Conservation (phyloP, 768 basidiomycete genomes). For the Mycena rosella region DNA sequence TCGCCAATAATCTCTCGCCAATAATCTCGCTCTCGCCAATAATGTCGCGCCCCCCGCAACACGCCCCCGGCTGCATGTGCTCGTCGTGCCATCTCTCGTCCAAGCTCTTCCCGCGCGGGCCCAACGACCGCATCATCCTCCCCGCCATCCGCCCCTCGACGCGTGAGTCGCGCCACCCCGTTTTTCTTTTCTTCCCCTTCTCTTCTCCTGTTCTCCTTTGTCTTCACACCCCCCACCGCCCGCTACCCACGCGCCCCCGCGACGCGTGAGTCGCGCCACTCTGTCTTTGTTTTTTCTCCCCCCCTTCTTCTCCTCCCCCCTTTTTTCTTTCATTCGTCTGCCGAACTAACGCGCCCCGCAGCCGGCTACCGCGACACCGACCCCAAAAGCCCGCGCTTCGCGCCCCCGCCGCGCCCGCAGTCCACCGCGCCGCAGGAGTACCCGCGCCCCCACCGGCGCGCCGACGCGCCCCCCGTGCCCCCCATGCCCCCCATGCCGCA, state of each 20-base stretch:
- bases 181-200: not conserved
- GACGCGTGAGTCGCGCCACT: slow-evolving; percentile 10
- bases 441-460: too few species aligned
- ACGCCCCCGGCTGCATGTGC: slow-evolving; percentile 30
- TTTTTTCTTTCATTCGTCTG: too few species aligned
- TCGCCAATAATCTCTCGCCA: too few species aligned
- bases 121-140: slow-evolving; percentile 35
- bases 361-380: slow-evolving; percentile 20
- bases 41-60: slow-evolving; percentile 24
- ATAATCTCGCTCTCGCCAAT: slow-evolving; percentile 25
- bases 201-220: too few species aligned
- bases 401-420: slow-evolving; percentile 34
- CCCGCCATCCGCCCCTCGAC: slow-evolving; percentile 25
- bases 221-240: slow-evolving; percentile 32
- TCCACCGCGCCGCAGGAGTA: slow-evolving; percentile 36
- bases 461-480: not conserved
- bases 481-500: slow-evolving; percentile 15
- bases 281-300: not conserved
- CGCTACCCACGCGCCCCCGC: too few species aligned
- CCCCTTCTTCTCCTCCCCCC: too few species aligned
- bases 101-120: slow-evolving; percentile 33
- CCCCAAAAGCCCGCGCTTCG: slow-evolving; percentile 25
- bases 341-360: slow-evolving; percentile 34
- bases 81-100: slow-evolving; percentile 35
- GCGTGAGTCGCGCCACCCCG: slow-evolving; percentile 8